Percentiles rank a stretch among this genome's conserved stretches.
These are phyloP conservation scores for Drosera spatulata DNA, from an alignment of 179 eudicot species.

Conservation along the genomic window DNA sequence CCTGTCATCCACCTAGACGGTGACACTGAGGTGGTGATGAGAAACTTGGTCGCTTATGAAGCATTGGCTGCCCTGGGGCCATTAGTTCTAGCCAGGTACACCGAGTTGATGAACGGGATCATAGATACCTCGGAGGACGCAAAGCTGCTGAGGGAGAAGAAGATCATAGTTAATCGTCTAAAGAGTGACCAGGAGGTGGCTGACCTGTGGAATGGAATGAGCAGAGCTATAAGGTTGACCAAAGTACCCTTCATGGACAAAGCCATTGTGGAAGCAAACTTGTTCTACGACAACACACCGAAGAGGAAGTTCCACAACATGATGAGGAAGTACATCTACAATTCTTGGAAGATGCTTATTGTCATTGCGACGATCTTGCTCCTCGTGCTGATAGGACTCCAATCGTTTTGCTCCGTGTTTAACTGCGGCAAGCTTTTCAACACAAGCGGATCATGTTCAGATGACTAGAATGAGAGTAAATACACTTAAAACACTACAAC, in stretches of 20 bases:
- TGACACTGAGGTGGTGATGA: slow-evolving; percentile 8
- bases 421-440: slow-evolving; percentile 1
- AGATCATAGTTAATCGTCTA: no score
- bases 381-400: slow-evolving; percentile 1
- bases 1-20: slow-evolving; percentile 7
- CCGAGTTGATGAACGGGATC: background rate
- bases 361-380: slow-evolving; percentile 3
- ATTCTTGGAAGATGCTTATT: slow-evolving; percentile 6
- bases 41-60: slow-evolving; percentile 20
- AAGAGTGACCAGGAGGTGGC: no score
- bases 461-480: no score
- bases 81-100: background rate
- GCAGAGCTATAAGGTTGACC: slow-evolving; percentile 3
- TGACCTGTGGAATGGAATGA: slow-evolving; percentile 17
- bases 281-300: slow-evolving; percentile 1
- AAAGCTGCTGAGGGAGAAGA: no score
- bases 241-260: background rate
- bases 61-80: background rate
- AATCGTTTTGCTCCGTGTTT: slow-evolving; percentile 11
- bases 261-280: background rate
- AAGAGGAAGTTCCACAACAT: background rate
- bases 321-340: slow-evolving; percentile 4
- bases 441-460: background rate
- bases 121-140: no score
- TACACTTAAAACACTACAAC: no score